Evolutionary conservation across 2,329 filamentous ascomycete genomes (phyloP).

Genomic region (Aureobasidium subglaciale): DNA sequence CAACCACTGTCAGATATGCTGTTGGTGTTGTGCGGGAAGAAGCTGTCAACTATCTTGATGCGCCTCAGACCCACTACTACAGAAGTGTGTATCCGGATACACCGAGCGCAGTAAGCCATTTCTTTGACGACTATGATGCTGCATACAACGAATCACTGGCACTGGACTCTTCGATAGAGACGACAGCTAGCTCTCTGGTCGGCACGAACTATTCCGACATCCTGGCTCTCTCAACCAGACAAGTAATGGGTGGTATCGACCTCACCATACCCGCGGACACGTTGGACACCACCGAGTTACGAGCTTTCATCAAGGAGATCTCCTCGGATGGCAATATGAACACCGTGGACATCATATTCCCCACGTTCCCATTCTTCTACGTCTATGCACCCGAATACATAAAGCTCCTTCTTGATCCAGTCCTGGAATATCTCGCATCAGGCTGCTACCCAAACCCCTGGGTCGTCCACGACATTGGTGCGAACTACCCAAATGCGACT

Average conservation of each 20-base stretch:
- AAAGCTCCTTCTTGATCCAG: slow-evolving; percentile 37
- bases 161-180: slow-evolving; percentile 19
- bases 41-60: slow-evolving; percentile 36
- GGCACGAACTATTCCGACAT: slow-evolving; percentile 37
- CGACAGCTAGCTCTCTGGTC: slow-evolving; percentile 27
- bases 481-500: slow-evolving; percentile 24
- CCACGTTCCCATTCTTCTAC: slow-evolving; percentile 38
- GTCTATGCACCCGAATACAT: slow-evolving; percentile 38
- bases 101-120: slow-evolving; percentile 31
- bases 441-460: slow-evolving; percentile 21
- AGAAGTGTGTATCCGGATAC: slow-evolving; percentile 34
- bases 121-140: slow-evolving; percentile 34
- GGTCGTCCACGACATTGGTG: slow-evolving; percentile 24
- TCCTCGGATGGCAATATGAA: slow-evolving; percentile 36
- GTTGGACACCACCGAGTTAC: slow-evolving; percentile 26
- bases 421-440: slow-evolving; percentile 33
- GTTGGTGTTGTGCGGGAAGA: slow-evolving; percentile 36
- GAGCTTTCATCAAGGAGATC: slow-evolving; percentile 39
- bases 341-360: slow-evolving; percentile 39
- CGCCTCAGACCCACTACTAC: slow-evolving; percentile 17
- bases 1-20: slow-evolving; percentile 33
- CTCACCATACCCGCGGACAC: slow-evolving; percentile 32
- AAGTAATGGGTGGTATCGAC: slow-evolving; percentile 37
- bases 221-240: slow-evolving; percentile 34
- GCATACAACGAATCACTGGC: slow-evolving; percentile 30